phyloP scores from a whole-genome alignment of 176 grass and related monocot genomes.

The Oryza meridionalis region DNA sequence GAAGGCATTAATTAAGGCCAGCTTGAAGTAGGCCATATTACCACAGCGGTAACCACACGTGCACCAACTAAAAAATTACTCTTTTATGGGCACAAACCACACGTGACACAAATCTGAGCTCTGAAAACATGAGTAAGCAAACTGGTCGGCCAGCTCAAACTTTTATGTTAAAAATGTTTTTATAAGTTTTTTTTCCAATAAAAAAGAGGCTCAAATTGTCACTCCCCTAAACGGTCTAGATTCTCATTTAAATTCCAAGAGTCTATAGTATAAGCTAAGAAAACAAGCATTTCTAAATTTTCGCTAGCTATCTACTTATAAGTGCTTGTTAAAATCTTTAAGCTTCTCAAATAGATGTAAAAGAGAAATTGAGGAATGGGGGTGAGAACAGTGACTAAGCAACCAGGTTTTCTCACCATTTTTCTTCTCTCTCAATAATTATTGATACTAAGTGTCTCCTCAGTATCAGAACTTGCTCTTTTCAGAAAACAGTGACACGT shows the following conservation, averaged over 20 bases:
- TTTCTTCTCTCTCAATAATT: no score
- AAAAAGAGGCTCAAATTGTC: not conserved
- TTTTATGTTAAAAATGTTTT: not conserved
- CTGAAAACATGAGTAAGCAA: not conserved
- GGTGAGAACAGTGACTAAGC: conserved; percentile 23
- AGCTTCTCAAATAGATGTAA: not conserved
- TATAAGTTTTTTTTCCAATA: not conserved
- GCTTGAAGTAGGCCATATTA: conserved; percentile 25
- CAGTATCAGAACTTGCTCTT: no score
- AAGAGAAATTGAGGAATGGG: no score
- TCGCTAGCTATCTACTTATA: no score
- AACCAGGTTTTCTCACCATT: not conserved
- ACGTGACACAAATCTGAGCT: conserved; percentile 1
- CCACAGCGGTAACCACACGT: conserved; percentile 18
- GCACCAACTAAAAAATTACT: not conserved
- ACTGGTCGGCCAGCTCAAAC: not conserved
- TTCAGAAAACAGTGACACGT: not conserved
- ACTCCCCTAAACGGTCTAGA: no score
- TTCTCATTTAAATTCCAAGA: no score
- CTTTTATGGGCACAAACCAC: not conserved
- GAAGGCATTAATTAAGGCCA: not conserved
- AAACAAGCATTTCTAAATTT: no score
- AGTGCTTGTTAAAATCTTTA: no score
- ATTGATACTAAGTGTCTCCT: no score
- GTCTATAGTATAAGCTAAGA: no score